Conservation (phyloP, 257 asterid species). For the Anisodus tanguticus region DNA sequence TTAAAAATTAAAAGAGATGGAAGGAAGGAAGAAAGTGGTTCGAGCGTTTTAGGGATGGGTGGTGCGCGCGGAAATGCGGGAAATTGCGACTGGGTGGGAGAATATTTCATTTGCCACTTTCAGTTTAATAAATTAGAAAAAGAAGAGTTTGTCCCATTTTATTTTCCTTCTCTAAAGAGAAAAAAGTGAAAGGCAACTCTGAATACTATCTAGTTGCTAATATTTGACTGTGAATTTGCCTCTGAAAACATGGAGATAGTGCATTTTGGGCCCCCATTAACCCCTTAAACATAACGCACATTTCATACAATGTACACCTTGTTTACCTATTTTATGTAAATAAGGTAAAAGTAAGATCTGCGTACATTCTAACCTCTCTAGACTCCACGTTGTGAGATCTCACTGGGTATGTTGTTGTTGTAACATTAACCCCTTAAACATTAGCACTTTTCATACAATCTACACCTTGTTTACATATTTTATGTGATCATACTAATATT, state of each 20-base stretch:
- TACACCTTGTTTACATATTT: too few species aligned
- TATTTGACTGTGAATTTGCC: conserved; percentile 3
- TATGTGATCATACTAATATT: background rate
- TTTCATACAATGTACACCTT: background rate
- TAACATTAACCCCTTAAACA: too few species aligned
- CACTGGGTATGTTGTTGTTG: too few species aligned
- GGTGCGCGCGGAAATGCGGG: conserved; percentile 26
- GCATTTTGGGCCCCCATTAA: conserved; percentile 17
- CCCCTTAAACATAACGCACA: too few species aligned
- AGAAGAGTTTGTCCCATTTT: conserved; percentile 12
- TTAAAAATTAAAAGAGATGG: background rate
- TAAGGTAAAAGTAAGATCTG: too few species aligned
- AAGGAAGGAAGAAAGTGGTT: background rate
- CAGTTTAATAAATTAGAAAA: conserved; percentile 30
- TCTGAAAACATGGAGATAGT: conserved; percentile 34
- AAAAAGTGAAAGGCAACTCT: conserved; percentile 30
- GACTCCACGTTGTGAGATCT: too few species aligned
- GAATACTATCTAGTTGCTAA: background rate
- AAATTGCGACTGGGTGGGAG: background rate
- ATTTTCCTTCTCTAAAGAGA: conserved; percentile 4
- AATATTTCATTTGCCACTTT: conserved; percentile 21
- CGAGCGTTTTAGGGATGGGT: background rate
- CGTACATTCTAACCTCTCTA: too few species aligned
- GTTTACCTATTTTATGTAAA: too few species aligned
- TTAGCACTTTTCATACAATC: background rate